Conservation (phyloP, 2,329 filamentous ascomycete genomes). For the Rutstroemia sp. region DNA sequence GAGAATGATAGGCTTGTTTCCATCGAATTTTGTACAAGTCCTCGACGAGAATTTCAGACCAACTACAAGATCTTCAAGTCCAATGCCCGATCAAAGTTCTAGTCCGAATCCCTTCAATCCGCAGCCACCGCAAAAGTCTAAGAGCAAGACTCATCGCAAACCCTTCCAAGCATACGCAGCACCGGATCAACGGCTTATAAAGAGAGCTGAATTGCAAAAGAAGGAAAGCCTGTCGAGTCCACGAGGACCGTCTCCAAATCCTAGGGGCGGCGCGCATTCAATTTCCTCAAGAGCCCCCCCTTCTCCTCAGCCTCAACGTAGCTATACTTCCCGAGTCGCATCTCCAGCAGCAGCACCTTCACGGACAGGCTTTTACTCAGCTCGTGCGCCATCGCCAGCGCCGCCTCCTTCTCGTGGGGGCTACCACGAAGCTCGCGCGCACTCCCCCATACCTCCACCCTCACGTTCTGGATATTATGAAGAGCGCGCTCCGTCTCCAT, state of each 20-base stretch:
- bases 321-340: too few relatives aligned
- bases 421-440: conserved; percentile 32
- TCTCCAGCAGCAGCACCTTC: conserved; percentile 33
- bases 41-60: conserved; percentile 81
- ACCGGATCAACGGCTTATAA: conserved; percentile 56
- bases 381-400: neutral
- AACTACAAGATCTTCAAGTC: conserved; percentile 52
- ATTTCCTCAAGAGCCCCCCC: conserved; percentile 22
- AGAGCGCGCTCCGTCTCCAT: conserved; percentile 24
- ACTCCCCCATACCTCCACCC: conserved; percentile 21
- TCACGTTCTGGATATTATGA: conserved; percentile 25
- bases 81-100: conserved; percentile 30
- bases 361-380: neutral
- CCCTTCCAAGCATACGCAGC: conserved; percentile 61
- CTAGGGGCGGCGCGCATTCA: conserved; percentile 17
- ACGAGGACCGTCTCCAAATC: conserved; percentile 21
- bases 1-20: conserved; percentile 85
- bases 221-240: conserved; percentile 24
- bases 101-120: conserved; percentile 28
- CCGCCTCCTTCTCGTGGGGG: conserved; percentile 22
- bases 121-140: conserved; percentile 26
- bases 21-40: conserved; percentile 94
- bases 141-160: conserved; percentile 57
- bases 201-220: conserved; percentile 32
- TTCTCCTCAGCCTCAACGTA: conserved; percentile 24